Percentiles rank a stretch among this genome's conserved stretches.
These are phyloP conservation scores for Durotheca rogersii DNA, from an alignment of 495 filamentous ascomycete species.

Conservation along the genomic window DNA sequence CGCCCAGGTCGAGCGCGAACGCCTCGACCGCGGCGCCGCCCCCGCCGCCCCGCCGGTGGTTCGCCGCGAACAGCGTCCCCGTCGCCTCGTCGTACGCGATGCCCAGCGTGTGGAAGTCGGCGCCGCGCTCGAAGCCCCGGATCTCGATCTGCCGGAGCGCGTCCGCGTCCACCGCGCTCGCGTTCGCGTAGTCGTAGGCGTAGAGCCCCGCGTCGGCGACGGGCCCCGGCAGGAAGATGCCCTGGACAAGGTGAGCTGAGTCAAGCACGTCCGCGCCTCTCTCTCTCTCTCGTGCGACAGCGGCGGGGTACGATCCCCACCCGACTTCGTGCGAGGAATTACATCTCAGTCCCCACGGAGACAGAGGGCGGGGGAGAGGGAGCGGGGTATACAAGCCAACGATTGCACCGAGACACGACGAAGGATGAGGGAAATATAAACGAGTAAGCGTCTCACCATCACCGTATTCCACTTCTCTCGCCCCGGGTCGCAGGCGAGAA, in stretches of 20 bases:
- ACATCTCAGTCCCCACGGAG: too few species aligned
- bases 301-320: too few species aligned
- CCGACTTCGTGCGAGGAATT: not conserved
- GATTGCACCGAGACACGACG: too few species aligned
- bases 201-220: conserved; percentile 40
- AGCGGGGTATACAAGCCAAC: too few species aligned
- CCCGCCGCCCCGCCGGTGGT: conserved; percentile 22
- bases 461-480: conserved; percentile 52
- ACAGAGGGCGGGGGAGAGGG: too few species aligned
- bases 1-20: conserved; percentile 52
- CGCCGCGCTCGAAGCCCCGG: conserved; percentile 28
- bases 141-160: conserved; percentile 37
- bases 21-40: conserved; percentile 49
- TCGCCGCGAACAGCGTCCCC: conserved; percentile 38
- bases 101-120: conserved; percentile 49
- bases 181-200: conserved; percentile 39
- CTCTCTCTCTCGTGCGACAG: too few species aligned
- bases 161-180: conserved; percentile 19
- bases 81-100: conserved; percentile 42
- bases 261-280: too few species aligned
- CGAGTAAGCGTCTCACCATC: conserved; percentile 42
- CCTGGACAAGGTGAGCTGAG: conserved; percentile 20
- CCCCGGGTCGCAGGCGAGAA: conserved; percentile 46
- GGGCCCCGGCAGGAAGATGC: conserved; percentile 25
- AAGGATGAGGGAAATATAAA: not conserved